These are phyloP conservation scores for Vigna angularis DNA, from an alignment of 306 rosid genomes.

Conservation along the genomic window DNA sequence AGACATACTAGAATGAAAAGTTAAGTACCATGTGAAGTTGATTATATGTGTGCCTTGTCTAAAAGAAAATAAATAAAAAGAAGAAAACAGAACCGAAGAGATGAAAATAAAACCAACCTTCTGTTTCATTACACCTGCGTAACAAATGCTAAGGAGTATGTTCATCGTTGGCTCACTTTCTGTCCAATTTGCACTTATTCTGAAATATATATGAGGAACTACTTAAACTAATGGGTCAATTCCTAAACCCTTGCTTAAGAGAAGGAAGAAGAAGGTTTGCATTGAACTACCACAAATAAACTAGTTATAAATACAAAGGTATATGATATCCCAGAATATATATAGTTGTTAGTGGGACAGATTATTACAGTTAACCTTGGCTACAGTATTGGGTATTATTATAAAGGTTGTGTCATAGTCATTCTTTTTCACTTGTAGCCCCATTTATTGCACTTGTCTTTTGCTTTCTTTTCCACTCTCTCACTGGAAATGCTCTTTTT, in stretches of 20 bases:
- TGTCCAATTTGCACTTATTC: not conserved
- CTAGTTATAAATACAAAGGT: constrained; percentile 7
- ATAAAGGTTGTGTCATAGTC: constrained; percentile 48
- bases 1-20: not conserved
- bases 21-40: not conserved
- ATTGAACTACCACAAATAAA: constrained; percentile 2
- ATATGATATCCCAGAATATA: not conserved
- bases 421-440: constrained; percentile 41
- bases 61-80: not conserved
- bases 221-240: constrained; percentile 2
- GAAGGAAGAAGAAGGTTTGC: not conserved
- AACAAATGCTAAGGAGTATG: not conserved
- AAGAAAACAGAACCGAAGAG: not conserved
- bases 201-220: not conserved
- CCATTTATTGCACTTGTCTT: constrained; percentile 57
- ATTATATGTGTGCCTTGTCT: not conserved
- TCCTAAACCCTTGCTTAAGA: constrained; percentile 28
- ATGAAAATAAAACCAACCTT: constrained; percentile 11
- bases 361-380: constrained; percentile 37
- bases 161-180: not conserved
- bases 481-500: constrained; percentile 51
- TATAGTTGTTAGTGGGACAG: constrained; percentile 4
- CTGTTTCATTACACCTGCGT: not conserved
- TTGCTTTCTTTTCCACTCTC: constrained; percentile 48
- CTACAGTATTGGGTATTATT: constrained; percentile 44